A percentile compares a stretch with the other conserved stretches of the same genome.
phyloP scores from a whole-genome alignment of 768 basidiomycete genomes.

The Mycena venus region DNA sequence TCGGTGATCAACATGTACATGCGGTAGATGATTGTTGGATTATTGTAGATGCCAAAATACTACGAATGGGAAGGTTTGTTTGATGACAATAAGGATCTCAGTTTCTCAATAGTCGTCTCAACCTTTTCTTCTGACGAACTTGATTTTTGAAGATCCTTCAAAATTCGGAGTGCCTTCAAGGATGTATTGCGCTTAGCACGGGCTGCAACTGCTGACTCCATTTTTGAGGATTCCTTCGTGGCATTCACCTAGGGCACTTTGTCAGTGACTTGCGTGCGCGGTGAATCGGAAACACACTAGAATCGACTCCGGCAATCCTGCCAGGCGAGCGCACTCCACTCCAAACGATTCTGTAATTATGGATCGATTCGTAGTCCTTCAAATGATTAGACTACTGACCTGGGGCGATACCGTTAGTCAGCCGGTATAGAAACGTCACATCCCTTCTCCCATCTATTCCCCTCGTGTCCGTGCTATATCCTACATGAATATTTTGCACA shows the following conservation, averaged over 20 bases:
- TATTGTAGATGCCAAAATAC: neutral
- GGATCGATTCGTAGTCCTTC: neutral
- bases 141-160: conserved; percentile 9
- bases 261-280: neutral
- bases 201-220: conserved; percentile 45
- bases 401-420: conserved; percentile 78
- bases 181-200: conserved; percentile 49
- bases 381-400: conserved; percentile 46
- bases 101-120: neutral
- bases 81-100: neutral
- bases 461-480: conserved; percentile 76
- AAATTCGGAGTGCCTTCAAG: conserved; percentile 52
- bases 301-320: conserved; percentile 81
- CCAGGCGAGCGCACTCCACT: conserved; percentile 92
- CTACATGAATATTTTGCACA: conserved; percentile 89
- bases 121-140: neutral
- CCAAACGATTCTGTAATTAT: conserved; percentile 82
- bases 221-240: conserved; percentile 61
- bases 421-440: conserved; percentile 89
- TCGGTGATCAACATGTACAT: too few species aligned
- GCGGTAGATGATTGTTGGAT: too few species aligned
- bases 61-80: neutral
- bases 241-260: conserved; percentile 59
- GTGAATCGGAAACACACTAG: conserved; percentile 48
- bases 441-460: conserved; percentile 77